These are phyloP conservation scores for Debaryomyces nepalensis DNA, from an alignment of 1,139 yeast species.

Conservation along the genomic window DNA sequence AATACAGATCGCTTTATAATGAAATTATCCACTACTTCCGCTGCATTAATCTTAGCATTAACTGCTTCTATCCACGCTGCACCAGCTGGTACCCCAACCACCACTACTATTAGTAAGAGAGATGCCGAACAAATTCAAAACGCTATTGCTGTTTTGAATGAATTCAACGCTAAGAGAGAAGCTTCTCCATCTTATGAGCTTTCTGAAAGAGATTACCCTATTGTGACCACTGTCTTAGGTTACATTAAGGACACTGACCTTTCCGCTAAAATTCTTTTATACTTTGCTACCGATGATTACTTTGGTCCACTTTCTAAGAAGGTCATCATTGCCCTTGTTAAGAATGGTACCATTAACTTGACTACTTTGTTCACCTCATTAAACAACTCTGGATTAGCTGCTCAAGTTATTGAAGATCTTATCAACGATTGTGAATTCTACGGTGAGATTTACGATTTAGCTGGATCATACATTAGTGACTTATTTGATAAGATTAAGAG, in stretches of 20 bases:
- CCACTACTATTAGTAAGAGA: constrained; percentile 34
- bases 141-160: constrained; percentile 36
- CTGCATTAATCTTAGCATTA: constrained; percentile 40
- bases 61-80: constrained; percentile 40
- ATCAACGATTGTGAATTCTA: constrained; percentile 48
- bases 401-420: constrained; percentile 40
- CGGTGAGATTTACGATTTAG: constrained; percentile 45
- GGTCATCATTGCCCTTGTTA: constrained; percentile 36
- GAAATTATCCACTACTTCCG: constrained; percentile 37
- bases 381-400: constrained; percentile 51
- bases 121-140: constrained; percentile 33
- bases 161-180: constrained; percentile 37
- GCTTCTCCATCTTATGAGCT: constrained; percentile 30
- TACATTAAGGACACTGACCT: constrained; percentile 45
- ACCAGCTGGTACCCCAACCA: constrained; percentile 29
- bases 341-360: constrained; percentile 40
- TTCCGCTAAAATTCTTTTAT: constrained; percentile 42
- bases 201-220: constrained; percentile 44
- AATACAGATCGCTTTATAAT: constrained; percentile 20
- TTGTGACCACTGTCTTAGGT: constrained; percentile 48
- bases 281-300: constrained; percentile 37
- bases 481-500: constrained; percentile 35
- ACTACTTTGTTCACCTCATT: constrained; percentile 46
- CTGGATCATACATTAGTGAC: constrained; percentile 34
- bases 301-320: constrained; percentile 37